Evolutionary conservation across 2,329 filamentous ascomycete species (phyloP).

Genomic region (Alternaria angustiovoidea): DNA sequence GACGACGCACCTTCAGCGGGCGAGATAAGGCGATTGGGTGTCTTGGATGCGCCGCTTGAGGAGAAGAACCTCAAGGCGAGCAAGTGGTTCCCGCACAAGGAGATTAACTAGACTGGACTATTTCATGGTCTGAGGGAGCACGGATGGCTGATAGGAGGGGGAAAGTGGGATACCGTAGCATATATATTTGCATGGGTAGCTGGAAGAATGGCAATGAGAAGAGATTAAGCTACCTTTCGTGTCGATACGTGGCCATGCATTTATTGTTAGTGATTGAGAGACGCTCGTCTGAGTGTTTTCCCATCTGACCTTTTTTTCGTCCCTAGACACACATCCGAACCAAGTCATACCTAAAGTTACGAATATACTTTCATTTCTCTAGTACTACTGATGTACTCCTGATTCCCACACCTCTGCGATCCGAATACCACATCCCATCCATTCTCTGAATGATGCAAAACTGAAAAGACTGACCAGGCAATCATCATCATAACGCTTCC

Average conservation of each 20-base stretch:
- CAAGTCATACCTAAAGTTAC: background rate
- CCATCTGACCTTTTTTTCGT: too few relatives aligned
- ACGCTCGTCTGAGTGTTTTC: too few relatives aligned
- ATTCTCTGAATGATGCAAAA: background rate
- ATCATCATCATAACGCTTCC: background rate
- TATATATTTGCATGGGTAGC: too few relatives aligned
- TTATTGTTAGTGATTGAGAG: too few relatives aligned
- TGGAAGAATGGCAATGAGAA: too few relatives aligned
- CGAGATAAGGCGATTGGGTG: slow-evolving; percentile 85
- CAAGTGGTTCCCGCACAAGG: slow-evolving; percentile 54
- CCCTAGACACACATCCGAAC: background rate
- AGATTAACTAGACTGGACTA: slow-evolving; percentile 41
- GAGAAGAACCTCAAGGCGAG: slow-evolving; percentile 64
- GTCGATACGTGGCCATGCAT: rapidly evolving
- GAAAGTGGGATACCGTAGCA: too few relatives aligned
- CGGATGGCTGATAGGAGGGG: background rate
- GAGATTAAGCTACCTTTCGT: too few relatives aligned
- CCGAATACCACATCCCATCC: background rate
- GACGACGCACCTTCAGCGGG: slow-evolving; percentile 83
- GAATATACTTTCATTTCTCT: background rate
- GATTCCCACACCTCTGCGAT: background rate
- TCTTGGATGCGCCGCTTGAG: slow-evolving; percentile 80
- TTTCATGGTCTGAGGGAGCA: background rate
- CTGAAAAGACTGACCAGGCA: background rate
- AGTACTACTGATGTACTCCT: background rate